Base-by-base conservation (phyloP, 805 yeast genomes). In the Ogataea angusta region DNA sequence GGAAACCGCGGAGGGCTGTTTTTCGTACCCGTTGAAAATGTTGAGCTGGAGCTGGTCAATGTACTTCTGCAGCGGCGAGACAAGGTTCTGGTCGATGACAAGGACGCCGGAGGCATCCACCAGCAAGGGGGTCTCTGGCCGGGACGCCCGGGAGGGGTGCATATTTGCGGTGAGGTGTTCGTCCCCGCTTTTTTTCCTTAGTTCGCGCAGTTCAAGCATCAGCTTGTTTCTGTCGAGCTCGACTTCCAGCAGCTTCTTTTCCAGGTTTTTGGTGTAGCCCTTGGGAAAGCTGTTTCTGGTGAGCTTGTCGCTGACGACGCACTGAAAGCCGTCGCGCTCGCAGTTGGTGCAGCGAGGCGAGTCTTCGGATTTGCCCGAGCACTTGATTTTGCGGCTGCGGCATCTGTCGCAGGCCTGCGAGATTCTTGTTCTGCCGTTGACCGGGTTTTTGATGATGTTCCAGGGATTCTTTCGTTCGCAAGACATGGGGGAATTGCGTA, bases 401-500 rank as follows among this genome's bases (percentile, higher is more conserved):
- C 93, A 85, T 24, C 93, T 66, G 59, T 85, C 93, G 63, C 95
- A 85, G 2, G 93, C 93, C 59, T 85, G 93, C 1, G 84, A 75
- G 2, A 82, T 80, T 46, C 91, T 59, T 5, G 70, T 56, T 35
- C 64, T 51, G 38, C 70, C 70, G 42, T 59, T 62, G 10, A 46
- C 37, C 3, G 67, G 67, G 34, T 60, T 63, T 44, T 61, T 65
- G 23, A 65, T 65, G 18, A 64, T 51, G 35, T 60, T 60, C 65
- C 65, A 60, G 13, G 57, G 45, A 4, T 45, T 34, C 28, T 43
- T 36, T 10, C 23, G 22, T 22, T 40, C 43, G 21, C 16, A 23
- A 18, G 43, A 40, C 43, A 40, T 40, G 31, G 33, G 13, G 22
- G 12, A 25, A 29, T 5, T 16, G 10, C 25, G 19, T 7, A 24